These are phyloP conservation scores for Sarocladium strictum DNA, from an alignment of 2,329 filamentous ascomycete genomes.

Conservation along the genomic window DNA sequence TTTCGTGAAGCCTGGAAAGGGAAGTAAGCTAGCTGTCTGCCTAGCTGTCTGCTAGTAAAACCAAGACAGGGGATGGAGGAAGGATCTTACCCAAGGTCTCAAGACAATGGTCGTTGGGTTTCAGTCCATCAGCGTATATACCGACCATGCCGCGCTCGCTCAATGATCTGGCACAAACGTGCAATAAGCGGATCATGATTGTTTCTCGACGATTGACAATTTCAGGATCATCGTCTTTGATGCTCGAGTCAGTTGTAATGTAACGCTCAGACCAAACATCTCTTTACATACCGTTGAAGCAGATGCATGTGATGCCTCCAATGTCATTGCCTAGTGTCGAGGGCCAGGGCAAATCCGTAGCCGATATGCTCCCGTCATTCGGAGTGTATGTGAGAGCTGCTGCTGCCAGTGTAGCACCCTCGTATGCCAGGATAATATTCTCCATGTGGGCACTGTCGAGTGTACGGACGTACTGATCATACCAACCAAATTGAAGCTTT, in stretches of 20 bases:
- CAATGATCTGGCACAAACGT: constrained; percentile 43
- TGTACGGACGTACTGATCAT: constrained; percentile 51
- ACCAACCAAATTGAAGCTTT: constrained; percentile 49
- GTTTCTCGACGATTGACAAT: constrained; percentile 39
- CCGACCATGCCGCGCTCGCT: constrained; percentile 43
- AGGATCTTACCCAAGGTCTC: constrained; percentile 42
- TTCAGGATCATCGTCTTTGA: constrained; percentile 36
- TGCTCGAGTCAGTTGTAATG: constrained; percentile 11
- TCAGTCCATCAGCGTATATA: constrained; percentile 52
- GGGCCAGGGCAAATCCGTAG: constrained; percentile 51
- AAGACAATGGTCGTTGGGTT: constrained; percentile 43
- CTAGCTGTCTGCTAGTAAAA: no score
- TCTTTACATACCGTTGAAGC: constrained; percentile 41
- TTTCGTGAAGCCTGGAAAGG: constrained; percentile 44
- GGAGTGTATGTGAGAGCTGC: constrained; percentile 49
- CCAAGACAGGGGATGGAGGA: not conserved
- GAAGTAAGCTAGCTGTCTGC: not conserved
- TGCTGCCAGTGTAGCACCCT: constrained; percentile 43
- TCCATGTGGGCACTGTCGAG: constrained; percentile 40
- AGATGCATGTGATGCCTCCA: constrained; percentile 56
- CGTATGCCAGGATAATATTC: constrained; percentile 49
- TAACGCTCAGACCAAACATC: not conserved
- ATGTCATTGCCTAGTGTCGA: constrained; percentile 41
- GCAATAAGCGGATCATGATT: constrained; percentile 47
- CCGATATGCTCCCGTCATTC: constrained; percentile 37